These are phyloP conservation scores for Fragaria iinumae DNA, from an alignment of 306 rosid genomes.

Conservation along the genomic window DNA sequence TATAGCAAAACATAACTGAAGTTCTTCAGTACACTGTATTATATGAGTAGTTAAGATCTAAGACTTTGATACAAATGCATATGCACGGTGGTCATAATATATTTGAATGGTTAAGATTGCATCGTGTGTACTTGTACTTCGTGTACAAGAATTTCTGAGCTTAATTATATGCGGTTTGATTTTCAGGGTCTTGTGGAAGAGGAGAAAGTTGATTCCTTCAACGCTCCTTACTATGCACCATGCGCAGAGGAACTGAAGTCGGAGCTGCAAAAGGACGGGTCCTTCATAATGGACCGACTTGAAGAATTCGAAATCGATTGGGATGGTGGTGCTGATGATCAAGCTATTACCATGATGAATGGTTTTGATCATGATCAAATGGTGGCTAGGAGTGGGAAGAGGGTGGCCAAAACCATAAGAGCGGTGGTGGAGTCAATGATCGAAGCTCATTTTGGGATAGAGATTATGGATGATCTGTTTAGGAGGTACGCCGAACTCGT, in stretches of 20 bases:
- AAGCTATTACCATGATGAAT: not conserved
- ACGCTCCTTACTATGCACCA: constrained; percentile 80
- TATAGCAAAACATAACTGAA: not conserved
- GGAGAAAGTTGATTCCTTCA: constrained; percentile 62
- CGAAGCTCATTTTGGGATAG: constrained; percentile 54
- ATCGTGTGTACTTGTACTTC: too few species aligned
- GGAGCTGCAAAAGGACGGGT: constrained; percentile 58
- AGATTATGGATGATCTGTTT: constrained; percentile 56
- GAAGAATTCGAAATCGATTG: constrained; percentile 53
- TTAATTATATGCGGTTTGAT: not conserved
- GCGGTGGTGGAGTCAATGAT: constrained; percentile 79
- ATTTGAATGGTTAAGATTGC: too few species aligned
- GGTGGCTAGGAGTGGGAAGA: constrained; percentile 27
- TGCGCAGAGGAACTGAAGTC: constrained; percentile 47
- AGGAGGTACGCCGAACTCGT: constrained; percentile 33
- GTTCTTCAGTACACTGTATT: too few species aligned
- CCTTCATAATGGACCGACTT: constrained; percentile 41
- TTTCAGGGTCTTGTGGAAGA: constrained; percentile 55
- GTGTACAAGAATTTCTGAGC: too few species aligned
- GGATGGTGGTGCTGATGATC: constrained; percentile 34
- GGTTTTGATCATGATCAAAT: not conserved
- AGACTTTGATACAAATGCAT: too few species aligned
- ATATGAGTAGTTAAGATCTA: too few species aligned
- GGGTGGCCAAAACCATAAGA: constrained; percentile 51
- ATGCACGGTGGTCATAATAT: too few species aligned